phyloP scores from a whole-genome alignment of 345 rosid genomes.

The Cardiospermum halicacabum region DNA sequence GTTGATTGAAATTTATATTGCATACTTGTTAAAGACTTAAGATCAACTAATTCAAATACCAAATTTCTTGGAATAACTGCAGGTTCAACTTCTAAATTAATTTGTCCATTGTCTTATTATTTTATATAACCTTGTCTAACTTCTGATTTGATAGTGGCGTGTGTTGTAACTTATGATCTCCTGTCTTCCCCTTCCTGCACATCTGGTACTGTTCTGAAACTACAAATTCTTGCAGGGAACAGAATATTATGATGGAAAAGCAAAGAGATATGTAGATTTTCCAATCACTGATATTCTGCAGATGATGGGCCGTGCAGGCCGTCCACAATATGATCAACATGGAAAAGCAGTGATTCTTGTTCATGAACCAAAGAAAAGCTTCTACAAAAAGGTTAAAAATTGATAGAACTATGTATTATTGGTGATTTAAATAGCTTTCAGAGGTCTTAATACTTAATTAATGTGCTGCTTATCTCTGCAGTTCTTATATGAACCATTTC shows the following conservation, averaged over 20 bases:
- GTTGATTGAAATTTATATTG: background rate
- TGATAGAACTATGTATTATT: slow-evolving; percentile 5
- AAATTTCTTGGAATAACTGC: background rate
- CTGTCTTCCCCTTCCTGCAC: background rate
- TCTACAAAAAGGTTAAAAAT: slow-evolving; percentile 85
- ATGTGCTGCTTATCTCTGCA: slow-evolving; percentile 31
- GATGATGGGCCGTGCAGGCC: slow-evolving; percentile 99
- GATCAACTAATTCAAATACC: background rate
- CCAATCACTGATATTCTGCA: slow-evolving; percentile 98
- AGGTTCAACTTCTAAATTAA: background rate
- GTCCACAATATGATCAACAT: slow-evolving; percentile 97
- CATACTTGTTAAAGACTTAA: background rate
- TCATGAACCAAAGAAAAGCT: slow-evolving; percentile 98
- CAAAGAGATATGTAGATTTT: slow-evolving; percentile 91
- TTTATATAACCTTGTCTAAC: background rate
- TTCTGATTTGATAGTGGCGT: background rate
- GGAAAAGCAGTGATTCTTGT: slow-evolving; percentile 99
- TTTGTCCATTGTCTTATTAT: background rate
- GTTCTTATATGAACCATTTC: slow-evolving; percentile 99
- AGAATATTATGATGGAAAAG: slow-evolving; percentile 90
- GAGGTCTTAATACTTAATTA: slow-evolving; percentile 13
- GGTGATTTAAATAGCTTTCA: slow-evolving; percentile 13
- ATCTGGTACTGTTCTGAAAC: slow-evolving; percentile 1
- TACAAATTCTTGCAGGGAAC: slow-evolving; percentile 58
- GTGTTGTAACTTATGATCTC: background rate